Conservation (phyloP, 768 basidiomycete genomes). For the Tephrocybe sp. region DNA sequence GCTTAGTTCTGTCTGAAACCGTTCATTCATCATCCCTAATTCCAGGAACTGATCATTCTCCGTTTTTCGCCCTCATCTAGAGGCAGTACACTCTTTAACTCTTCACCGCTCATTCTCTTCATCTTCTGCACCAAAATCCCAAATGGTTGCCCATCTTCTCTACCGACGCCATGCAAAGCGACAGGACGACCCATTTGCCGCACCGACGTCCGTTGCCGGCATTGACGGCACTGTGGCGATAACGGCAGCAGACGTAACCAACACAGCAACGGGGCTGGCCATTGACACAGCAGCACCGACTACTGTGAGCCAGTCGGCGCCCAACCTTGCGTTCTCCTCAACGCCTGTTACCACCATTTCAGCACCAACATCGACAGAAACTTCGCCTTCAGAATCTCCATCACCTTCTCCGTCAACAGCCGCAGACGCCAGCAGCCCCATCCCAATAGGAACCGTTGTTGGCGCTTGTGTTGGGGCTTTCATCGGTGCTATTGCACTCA, state of each 20-base stretch:
- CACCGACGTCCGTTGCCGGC: conserved; percentile 18
- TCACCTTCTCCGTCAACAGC: conserved; percentile 17
- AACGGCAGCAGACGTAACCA: conserved; percentile 5
- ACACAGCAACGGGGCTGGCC: conserved; percentile 12
- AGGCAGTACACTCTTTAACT: conserved; percentile 23
- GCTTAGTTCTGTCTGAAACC: conserved; percentile 2
- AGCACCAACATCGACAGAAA: conserved; percentile 7
- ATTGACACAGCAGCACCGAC: conserved; percentile 12
- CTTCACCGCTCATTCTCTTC: conserved; percentile 12
- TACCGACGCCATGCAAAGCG: conserved; percentile 13
- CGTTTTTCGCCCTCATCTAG: conserved; percentile 8
- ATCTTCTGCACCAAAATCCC: not conserved
- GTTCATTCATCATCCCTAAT: conserved; percentile 9
- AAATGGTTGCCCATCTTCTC: conserved; percentile 15
- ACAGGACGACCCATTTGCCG: conserved; percentile 2
- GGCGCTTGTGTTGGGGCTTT: conserved; percentile 66
- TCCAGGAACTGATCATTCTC: conserved; percentile 17
- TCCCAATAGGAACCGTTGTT: conserved; percentile 55
- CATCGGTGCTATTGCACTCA: conserved; percentile 49
- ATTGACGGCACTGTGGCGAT: conserved; percentile 9
- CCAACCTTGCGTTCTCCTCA: conserved; percentile 2
- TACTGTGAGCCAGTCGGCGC: not conserved
- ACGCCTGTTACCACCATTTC: conserved; percentile 10
- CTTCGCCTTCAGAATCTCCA: conserved; percentile 16
- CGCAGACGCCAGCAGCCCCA: conserved; percentile 27